Evolutionary conservation across 306 rosid genomes (phyloP), one percentile per base, ranked within the genome.

Genomic region (Quercus rubra): DNA sequence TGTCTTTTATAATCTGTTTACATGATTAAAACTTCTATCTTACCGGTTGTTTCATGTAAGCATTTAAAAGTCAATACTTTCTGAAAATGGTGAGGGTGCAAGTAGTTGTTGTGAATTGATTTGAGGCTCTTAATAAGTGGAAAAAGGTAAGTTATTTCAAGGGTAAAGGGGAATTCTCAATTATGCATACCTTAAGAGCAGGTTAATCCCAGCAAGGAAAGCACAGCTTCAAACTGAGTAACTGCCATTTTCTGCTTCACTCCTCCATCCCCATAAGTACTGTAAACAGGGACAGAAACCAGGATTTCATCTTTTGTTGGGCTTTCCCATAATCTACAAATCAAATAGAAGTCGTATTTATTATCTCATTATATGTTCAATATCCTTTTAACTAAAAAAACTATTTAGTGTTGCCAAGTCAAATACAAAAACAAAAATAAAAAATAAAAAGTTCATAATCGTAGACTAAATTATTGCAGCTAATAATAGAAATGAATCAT

Each of bases 201-300:
- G 90, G 94, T 83, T 92, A 92, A 81, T 90, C 94, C 90, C 90
- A 92, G 71, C 90, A 90, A 21, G 94, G 97, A 77, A 92, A 90
- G 76, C 94, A 84, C 63, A 82, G 30, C 82, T 79, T 88, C 91
- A 76, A 92, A 92, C 75, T 87, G 94, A 82, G 97, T 88, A 74
- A 69, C 82, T n/a, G 88, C 91, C 90, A 86, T 87, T 23, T 90
- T 90, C 85, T 87, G 87, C 82, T 88, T 87, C 80, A 79, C 83
- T 51, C 83, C 87, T 33, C 85, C 86, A 58, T 88, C 89, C 67
- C 56, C 21, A 70, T 80, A 84, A 69, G 90, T 31, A 82, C 91
- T 89, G 81, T 63, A 3, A n/a, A 81, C 75, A 64, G 51, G 51
- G 51, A 43, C 51, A 43, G 51, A 43, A 43, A 43, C 13, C 51